Evolutionary conservation across 495 filamentous ascomycete genomes (phyloP).

Genomic region (Halenospora varia): DNA sequence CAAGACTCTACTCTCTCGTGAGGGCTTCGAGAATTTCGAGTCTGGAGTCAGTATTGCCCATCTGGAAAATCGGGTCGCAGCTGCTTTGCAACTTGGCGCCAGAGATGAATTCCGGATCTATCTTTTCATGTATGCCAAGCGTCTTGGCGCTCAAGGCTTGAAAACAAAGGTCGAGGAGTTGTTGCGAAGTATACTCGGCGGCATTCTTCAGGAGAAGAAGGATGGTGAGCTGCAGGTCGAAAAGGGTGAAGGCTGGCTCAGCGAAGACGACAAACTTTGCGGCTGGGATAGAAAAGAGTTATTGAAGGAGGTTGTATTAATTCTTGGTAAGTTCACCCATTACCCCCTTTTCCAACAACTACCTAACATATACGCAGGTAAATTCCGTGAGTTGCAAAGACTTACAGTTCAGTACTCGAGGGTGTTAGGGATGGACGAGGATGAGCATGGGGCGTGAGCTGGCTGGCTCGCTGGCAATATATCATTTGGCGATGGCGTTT

Average conservation of each 20-base stretch:
- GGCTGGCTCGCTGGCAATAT: background rate
- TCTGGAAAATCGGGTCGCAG: slow-evolving; percentile 91
- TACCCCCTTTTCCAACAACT: background rate
- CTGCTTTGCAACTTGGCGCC: slow-evolving; percentile 77
- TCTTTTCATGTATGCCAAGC: slow-evolving; percentile 92
- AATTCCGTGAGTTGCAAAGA: slow-evolving; percentile 87
- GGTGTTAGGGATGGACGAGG: slow-evolving; percentile 58
- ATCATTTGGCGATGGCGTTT: slow-evolving; percentile 16
- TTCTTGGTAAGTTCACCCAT: slow-evolving; percentile 67
- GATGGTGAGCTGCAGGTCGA: slow-evolving; percentile 39
- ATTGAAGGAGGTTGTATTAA: slow-evolving; percentile 82
- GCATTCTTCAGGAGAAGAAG: slow-evolving; percentile 51
- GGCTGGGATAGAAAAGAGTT: slow-evolving; percentile 86
- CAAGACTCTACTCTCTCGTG: slow-evolving; percentile 75
- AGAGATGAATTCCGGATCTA: slow-evolving; percentile 89
- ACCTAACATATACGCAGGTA: slow-evolving; percentile 53
- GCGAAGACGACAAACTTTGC: slow-evolving; percentile 65
- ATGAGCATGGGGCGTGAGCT: slow-evolving; percentile 24
- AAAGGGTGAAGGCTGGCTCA: slow-evolving; percentile 48
- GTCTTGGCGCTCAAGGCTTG: slow-evolving; percentile 85
- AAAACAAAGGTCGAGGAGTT: slow-evolving; percentile 89
- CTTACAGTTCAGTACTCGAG: slow-evolving; percentile 88
- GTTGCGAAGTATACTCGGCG: slow-evolving; percentile 72
- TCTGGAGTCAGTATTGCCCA: slow-evolving; percentile 88
- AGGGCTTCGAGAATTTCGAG: slow-evolving; percentile 91